Base-by-base conservation (phyloP, 2,329 filamentous ascomycete genomes). In the Diaporthe longicolla region DNA sequence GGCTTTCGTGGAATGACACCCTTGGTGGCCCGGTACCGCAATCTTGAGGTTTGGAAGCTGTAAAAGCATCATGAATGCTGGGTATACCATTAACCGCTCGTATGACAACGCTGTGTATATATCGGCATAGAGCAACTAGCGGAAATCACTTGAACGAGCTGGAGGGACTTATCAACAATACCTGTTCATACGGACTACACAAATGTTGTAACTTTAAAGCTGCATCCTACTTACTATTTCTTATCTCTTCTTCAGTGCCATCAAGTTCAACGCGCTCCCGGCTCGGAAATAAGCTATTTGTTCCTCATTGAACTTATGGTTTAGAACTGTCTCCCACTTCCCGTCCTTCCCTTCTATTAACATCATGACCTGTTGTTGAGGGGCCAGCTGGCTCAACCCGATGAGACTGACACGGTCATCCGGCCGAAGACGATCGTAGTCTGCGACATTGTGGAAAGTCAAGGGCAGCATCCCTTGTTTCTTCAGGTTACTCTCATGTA, bases 401-500 rank as follows among this genome's bases (percentile, higher is more conserved):
- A 71, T 8, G 8, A 72, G 35, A 48, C 35, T 72, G 13, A 72
- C 32, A 1, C 35, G 21, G n/a, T 72, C 70, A 10, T 37, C 58
- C 26, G 24, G 35, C 24, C n/a, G 21, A 37, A 71, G 54, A 24
- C 52, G 32, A n/a, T 63, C 45, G 15, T 66, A 71, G 54, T 71
- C 52, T 19, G 68, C 19, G 11, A 79, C 82, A 61, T 86, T 84
- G 0, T 82, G 82, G 70, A 86, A 85, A 37, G 81, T 80, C 63
- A 87, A 78, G n/a, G 83, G 82, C n/a, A 88, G 79, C 0, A 84
- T 81, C 0, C 68, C 68, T 87, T 95, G 94, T 90, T 97, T 97
- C 92, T 97, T 97, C 84, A 97, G 87, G 87, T 97, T 97, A 83
- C 94, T 96, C 88, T 97, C 94, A 88, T 97, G 94, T 81, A 97